Conservation (phyloP, 305 asterid genomes). For the Fraxinus velutina region DNA sequence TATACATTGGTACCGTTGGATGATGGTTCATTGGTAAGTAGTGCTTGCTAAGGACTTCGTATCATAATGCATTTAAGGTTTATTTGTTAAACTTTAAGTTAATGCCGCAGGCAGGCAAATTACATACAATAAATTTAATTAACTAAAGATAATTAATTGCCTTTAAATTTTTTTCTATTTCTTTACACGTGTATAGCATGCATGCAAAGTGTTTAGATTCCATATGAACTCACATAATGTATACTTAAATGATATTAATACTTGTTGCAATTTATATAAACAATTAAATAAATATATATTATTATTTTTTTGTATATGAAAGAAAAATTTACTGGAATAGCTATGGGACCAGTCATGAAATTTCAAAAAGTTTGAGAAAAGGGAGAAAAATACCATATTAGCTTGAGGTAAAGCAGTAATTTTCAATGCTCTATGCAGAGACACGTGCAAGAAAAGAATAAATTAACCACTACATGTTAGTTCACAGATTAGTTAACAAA, state of each 20-base stretch:
- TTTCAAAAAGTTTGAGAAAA: background rate
- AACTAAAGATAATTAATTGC: background rate
- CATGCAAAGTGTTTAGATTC: background rate
- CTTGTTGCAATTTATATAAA: background rate
- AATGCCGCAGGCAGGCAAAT: background rate
- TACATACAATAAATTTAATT: background rate
- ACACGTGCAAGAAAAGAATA: background rate
- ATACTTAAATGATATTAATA: background rate
- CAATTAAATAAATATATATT: background rate
- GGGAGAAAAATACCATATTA: background rate
- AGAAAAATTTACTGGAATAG: background rate
- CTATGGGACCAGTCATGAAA: background rate
- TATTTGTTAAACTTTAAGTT: background rate
- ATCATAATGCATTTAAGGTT: background rate
- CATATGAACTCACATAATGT: background rate
- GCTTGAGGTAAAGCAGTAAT: background rate
- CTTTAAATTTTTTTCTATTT: background rate
- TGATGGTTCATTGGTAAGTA: background rate
- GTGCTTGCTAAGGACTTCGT: background rate
- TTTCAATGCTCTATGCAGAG: background rate
- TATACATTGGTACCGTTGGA: background rate
- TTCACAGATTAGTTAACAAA: background rate
- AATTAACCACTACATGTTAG: background rate
- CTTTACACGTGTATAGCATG: background rate
- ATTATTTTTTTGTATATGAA: background rate